Evolutionary conservation across 345 rosid genomes (phyloP).

Genomic region (Euphorbia lathyris): DNA sequence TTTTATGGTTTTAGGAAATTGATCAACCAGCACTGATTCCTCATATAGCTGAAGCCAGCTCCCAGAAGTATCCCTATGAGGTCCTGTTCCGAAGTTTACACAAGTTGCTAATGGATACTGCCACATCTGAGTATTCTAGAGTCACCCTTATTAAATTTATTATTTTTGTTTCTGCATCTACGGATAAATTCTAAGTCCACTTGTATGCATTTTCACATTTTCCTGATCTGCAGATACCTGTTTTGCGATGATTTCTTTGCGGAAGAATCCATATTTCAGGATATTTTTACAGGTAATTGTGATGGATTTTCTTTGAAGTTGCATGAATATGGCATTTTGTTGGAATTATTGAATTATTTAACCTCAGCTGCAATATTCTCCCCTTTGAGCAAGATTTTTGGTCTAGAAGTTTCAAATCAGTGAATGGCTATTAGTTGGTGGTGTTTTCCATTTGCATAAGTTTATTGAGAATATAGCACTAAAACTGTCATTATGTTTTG

Average conservation of each 20-base stretch:
- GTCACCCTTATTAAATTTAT: conserved; percentile 18
- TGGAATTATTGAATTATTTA: neutral
- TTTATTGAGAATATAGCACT: neutral
- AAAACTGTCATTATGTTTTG: neutral
- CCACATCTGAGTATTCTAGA: conserved; percentile 87
- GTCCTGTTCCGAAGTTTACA: conserved; percentile 95
- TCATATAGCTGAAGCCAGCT: conserved; percentile 97
- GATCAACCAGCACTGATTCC: conserved; percentile 98
- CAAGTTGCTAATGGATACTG: conserved; percentile 97
- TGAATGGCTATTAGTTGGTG: neutral
- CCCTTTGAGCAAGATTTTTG: neutral
- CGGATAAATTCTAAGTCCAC: conserved; percentile 6
- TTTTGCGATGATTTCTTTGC: conserved; percentile 97
- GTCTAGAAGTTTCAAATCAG: conserved; percentile 1
- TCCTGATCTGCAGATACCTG: conserved; percentile 59
- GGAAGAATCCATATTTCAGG: conserved; percentile 84
- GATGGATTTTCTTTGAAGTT: neutral
- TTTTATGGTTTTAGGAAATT: conserved; percentile 64
- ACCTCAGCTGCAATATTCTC: neutral
- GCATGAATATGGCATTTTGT: neutral
- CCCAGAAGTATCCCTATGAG: conserved; percentile 90
- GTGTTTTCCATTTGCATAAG: neutral
- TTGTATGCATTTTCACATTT: neutral
- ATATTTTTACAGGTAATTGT: conserved; percentile 75
- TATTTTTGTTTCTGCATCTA: conserved; percentile 14